phyloP scores from a whole-genome alignment of 495 filamentous ascomycete species.

The Aspergillus biplanus region DNA sequence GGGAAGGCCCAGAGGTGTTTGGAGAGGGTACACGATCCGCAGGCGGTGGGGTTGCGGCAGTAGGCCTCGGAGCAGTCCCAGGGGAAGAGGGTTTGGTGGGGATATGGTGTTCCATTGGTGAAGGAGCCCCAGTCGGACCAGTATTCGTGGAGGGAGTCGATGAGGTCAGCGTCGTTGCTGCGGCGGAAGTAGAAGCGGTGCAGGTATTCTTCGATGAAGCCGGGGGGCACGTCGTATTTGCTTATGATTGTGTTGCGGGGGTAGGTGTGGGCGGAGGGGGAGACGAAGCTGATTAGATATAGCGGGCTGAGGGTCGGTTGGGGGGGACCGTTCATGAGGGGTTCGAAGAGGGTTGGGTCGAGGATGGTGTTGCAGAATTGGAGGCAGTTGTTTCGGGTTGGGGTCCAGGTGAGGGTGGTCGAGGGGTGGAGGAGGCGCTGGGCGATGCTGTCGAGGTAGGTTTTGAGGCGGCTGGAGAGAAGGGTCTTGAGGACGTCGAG shows the following conservation, averaged over 20 bases:
- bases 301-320: constrained; percentile 6
- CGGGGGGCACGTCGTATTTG: constrained; percentile 43
- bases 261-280: constrained; percentile 22
- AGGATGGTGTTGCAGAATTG: constrained; percentile 10
- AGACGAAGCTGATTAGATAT: constrained; percentile 45
- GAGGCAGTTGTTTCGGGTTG: constrained; percentile 3
- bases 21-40: constrained; percentile 40
- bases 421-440: constrained; percentile 29
- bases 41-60: constrained; percentile 30
- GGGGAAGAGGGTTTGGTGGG: constrained; percentile 40
- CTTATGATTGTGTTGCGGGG: constrained; percentile 15
- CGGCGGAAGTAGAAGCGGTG: constrained; percentile 32
- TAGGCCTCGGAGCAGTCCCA: constrained; percentile 51
- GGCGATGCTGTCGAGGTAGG: constrained; percentile 32
- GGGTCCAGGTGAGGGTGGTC: neutral
- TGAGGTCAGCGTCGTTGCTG: constrained; percentile 39
- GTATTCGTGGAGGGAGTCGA: constrained; percentile 44
- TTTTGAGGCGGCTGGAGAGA: constrained; percentile 17
- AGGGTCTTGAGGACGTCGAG: constrained; percentile 16
- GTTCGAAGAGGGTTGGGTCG: constrained; percentile 22
- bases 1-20: constrained; percentile 48
- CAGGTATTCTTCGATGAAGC: constrained; percentile 46
- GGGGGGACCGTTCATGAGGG: constrained; percentile 25
- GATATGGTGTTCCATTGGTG: constrained; percentile 30
- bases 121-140: constrained; percentile 50